phyloP scores from a whole-genome alignment of 495 filamentous ascomycete species.

The Podospora conica region DNA sequence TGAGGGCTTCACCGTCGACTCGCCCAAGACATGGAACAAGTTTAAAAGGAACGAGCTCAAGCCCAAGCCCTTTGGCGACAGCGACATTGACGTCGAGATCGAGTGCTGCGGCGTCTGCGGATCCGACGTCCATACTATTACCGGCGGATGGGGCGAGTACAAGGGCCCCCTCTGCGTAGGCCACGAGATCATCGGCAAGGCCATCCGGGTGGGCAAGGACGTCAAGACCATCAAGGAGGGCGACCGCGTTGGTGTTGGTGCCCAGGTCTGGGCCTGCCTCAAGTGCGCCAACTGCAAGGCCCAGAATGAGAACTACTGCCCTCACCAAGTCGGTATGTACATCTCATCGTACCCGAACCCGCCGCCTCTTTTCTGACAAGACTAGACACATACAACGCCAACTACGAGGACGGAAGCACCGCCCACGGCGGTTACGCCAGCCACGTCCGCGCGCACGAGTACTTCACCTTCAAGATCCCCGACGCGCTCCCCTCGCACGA shows the following conservation, averaged over 20 bases:
- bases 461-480: conserved; percentile 71
- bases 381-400: conserved; percentile 29
- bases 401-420: conserved; percentile 23
- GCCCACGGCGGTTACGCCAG: conserved; percentile 36
- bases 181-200: conserved; percentile 69
- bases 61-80: conserved; percentile 68
- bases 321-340: conserved; percentile 42
- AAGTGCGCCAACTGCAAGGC: conserved; percentile 40
- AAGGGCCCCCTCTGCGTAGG: conserved; percentile 64
- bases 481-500: conserved; percentile 54
- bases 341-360: too few relatives aligned
- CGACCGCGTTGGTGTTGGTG: conserved; percentile 73
- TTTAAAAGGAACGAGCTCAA: conserved; percentile 51
- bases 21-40: conserved; percentile 25
- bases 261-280: conserved; percentile 68
- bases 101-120: conserved; percentile 69
- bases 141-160: conserved; percentile 66
- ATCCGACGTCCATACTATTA: conserved; percentile 72
- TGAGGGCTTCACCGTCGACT: conserved; percentile 52
- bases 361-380: neutral
- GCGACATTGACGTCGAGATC: conserved; percentile 65
- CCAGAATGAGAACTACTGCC: conserved; percentile 75
- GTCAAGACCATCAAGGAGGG: conserved; percentile 55
- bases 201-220: conserved; percentile 56
- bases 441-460: conserved; percentile 69